Percentiles rank a stretch among this genome's conserved stretches.
phyloP scores from a whole-genome alignment of 331 rosid genomes.

The Rhamnella rubrinervis region DNA sequence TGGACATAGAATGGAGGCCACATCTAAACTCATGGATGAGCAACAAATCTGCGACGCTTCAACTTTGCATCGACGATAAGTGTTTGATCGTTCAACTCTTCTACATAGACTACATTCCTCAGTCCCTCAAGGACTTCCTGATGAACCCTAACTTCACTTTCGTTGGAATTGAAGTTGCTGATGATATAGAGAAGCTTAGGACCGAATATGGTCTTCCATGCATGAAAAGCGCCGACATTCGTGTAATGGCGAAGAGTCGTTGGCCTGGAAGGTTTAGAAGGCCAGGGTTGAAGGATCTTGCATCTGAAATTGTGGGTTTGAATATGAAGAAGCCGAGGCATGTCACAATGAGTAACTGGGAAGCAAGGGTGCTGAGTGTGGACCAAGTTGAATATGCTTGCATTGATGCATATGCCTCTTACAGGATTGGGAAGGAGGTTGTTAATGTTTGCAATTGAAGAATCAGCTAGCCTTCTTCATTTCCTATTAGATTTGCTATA shows the following conservation, averaged over 20 bases:
- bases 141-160: conserved; percentile 6
- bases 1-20: no score
- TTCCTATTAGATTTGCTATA: no score
- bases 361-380: neutral
- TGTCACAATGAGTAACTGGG: conserved; percentile 24
- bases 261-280: conserved; percentile 3
- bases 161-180: conserved; percentile 19
- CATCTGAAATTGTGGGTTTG: conserved; percentile 14
- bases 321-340: conserved; percentile 18
- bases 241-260: neutral
- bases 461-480: no score
- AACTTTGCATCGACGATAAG: conserved; percentile 17
- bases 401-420: conserved; percentile 38
- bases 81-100: conserved; percentile 21
- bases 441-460: neutral
- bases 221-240: conserved; percentile 3
- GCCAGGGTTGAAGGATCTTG: conserved; percentile 22
- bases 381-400: conserved; percentile 37
- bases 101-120: neutral
- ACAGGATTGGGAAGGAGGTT: conserved; percentile 22
- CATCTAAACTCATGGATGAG: no score
- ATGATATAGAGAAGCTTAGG: conserved; percentile 9
- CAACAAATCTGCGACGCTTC: conserved; percentile 2
- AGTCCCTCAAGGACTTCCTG: neutral
- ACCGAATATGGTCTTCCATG: neutral